Evolutionary conservation across 1,284 basidiomycete genomes (phyloP), one percentile per base, ranked within the genome.

Genomic region (Malassezia globosa): DNA sequence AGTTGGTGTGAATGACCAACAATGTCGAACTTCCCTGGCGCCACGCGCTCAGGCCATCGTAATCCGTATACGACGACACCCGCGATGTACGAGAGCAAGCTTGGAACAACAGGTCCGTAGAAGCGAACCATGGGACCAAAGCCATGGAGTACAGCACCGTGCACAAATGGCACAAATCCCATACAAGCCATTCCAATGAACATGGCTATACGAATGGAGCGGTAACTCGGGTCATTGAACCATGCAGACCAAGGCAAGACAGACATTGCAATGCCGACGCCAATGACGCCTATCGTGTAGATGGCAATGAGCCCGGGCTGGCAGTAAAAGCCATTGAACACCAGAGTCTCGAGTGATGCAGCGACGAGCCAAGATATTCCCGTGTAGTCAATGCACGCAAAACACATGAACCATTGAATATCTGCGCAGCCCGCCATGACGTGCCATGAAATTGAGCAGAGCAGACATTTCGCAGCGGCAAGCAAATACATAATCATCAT

Each of bases 301-400:
- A 62, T 46, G 5, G 66, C 52, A 24, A 64, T 61, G 19, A 71
- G 46, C 25, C 64, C 60, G 25, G 69, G 67, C 45, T 71, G 69
- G 48, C 69, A 71, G 55, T 69, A 71, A 52, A 71, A 71, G 48
- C 57, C 62, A 46, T 69, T 69, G 60, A 69, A 71, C 7, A 71
- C 61, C 0, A 63, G 53, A 5, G 69, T 68, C 49, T 59, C 61
- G 36, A 69, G 60, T 4, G 61, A 63, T 5, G 69, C 69, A 7
- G 69, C 64, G 8, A 70, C 65, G 8, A 70, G 61, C 64, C 63
- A 66, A 2, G 67, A 62, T 11, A 70, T 69, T 36, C 68, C 68
- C 1, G 66, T 66, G 47, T 69, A 71, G 55, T 71, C 69, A 42
- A 68, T 60, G 48, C 66, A 69, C 2, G 69, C 66, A 42, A 64